A percentile compares a stretch with the other conserved stretches of the same genome.
Conservation (phyloP, 1,139 yeast genomes). For the Saccharomyces hybrid region DNA sequence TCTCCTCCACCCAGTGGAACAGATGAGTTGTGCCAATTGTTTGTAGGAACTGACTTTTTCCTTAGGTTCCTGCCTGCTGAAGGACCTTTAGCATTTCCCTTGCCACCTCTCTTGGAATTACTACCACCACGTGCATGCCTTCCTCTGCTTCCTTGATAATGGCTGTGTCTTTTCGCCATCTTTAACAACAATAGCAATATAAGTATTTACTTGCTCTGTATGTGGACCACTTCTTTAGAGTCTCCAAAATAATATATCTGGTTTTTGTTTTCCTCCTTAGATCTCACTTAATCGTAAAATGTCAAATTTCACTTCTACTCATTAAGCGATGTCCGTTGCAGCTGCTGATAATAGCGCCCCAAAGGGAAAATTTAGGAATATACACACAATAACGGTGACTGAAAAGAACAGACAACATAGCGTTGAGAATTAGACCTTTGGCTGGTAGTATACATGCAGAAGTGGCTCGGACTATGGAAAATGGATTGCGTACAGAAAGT, state of each 20-base stretch:
- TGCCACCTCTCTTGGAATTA: slow-evolving; percentile 18
- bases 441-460: background rate
- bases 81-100: slow-evolving; percentile 21
- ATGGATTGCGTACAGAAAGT: slow-evolving; percentile 34
- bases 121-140: slow-evolving; percentile 25
- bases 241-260: no score
- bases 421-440: no score
- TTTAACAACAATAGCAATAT: background rate
- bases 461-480: background rate
- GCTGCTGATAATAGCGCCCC: background rate
- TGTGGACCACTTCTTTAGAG: background rate
- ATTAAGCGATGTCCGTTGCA: background rate
- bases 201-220: background rate
- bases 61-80: slow-evolving; percentile 5
- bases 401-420: background rate
- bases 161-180: slow-evolving; percentile 19
- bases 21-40: slow-evolving; percentile 16
- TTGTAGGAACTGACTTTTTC: background rate
- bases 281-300: background rate
- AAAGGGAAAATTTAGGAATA: background rate
- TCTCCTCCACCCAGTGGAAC: slow-evolving; percentile 33
- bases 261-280: background rate
- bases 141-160: slow-evolving; percentile 20
- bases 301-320: background rate
- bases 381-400: background rate